Evolutionary conservation across 371 early-diverging fungal species (phyloP), one percentile per base, ranked within the genome.

Genomic region (Basidiobolus meristosporus): DNA sequence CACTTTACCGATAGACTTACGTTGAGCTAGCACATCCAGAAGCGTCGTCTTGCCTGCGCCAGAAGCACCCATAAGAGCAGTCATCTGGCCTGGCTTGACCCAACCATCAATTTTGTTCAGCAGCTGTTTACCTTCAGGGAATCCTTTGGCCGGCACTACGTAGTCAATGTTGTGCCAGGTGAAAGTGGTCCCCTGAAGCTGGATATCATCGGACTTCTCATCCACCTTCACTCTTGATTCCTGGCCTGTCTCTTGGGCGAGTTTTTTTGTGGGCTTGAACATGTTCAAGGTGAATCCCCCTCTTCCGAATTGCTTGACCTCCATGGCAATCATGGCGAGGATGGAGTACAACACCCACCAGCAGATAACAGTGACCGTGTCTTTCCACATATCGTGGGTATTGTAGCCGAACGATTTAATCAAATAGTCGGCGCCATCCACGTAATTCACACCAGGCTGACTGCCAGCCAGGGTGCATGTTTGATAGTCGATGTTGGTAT

Each of bases 1-100:
- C 1, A 70, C 62, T 12, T 49, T 54, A 16, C 83, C 81, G 0
- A 61, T 53, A 38, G 66, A 68, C 36, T 64, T 59, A 18, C 76
- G 62, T 14, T 77, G 75, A 6, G 83, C 82, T 39, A 85, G 48
- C 18, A 81, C 62, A 52, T 85, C 82, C n/a, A 85, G 60, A 44
- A 84, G 36, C 1, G 70, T 66, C 21, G 70, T 68, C 46, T 74
- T 74, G 20, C 74, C 75, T 1, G 81, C 69, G 0, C 89, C 90
- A 15, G 67, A 65, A 3, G 67, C 56, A 7, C 82, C 82, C 56
- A 78, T 64, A 30, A 82, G 51, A 48, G n/a, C 48, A 40, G 19
- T 49, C 49, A 30, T 52, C 10, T 36, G 19, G 10, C 52, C 6
- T 46, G 56, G 7, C 49, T 50, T 1, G 52, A 32, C 6, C 56